Evolutionary conservation across 2,329 filamentous ascomycete genomes (phyloP), one percentile per base, ranked within the genome.

Genomic region (Cladosporium sp.): DNA sequence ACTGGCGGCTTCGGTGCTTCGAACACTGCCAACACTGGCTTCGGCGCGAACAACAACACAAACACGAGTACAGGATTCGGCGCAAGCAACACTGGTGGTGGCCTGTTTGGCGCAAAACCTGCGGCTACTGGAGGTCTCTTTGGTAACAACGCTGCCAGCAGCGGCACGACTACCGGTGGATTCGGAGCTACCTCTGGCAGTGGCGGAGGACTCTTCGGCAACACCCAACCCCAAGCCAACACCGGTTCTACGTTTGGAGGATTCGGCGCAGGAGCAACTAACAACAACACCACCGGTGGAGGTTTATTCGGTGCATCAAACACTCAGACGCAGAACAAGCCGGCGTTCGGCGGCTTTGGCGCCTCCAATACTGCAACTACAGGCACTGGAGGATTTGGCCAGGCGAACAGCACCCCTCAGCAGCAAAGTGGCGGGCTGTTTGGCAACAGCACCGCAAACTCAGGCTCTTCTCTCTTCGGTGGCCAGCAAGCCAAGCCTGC

Each of bases 401-500:
- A 51, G 85, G 69, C 79, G 84, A 47, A 76, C 81, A 14, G 47
- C 58, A 28, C 38, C 40, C 17, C 28, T 17, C 38, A 38, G 17
- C 25, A 28, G 28, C 12, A 38, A 40, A 61, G 65, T 9, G 64
- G 63, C 17, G 64, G 66, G 6, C 58, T 72, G 15, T 80, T 81
- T 63, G 78, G 78, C 63, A 74, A 64, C 68, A 68, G 67, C 25
- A 69, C 72, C 34, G 67, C 71, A 2, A 55, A 47, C 43, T 74
- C 71, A 14, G 67, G 65, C 39, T 67, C 82, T 6, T 73, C 69
- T 22, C 63, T 73, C 42, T 80, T 80, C 60, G 78, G 78, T 14
- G 62, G 61, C 15, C 59, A 60, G 12, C 61, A 66, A 39, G 61
- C 58, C 54, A 69, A 66, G 50, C 61, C 66, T 55, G 60, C 66